Base-by-base conservation (phyloP, 2,329 filamentous ascomycete species). In the Diplodia scrobiculata region DNA sequence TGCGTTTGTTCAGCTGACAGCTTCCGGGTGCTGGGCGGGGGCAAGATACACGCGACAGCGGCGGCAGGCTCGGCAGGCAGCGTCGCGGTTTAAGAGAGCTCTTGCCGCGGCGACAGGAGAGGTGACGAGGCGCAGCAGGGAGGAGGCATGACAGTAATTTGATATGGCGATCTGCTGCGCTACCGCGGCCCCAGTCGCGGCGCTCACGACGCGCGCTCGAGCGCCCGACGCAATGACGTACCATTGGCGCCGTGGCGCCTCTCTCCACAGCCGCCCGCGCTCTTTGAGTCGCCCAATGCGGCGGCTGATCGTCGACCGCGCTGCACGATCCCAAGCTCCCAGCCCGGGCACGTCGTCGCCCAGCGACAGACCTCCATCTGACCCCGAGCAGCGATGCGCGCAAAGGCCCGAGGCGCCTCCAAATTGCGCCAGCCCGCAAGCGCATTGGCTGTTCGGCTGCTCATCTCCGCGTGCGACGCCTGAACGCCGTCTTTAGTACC, bases 121-220 rank as follows among this genome's bases (percentile, higher is more conserved):
- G 58, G 21, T 14, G 27, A 29, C 54, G 58, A 50, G 58, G 58
- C 58, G 58, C 58, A 62, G 58, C 58, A 62, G 58, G 58, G 58
- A 62, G 58, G 38, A 45, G 45, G 58, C 58, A 62, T 62, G 58
- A 51, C 41, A 62, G 58, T 62, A 62, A 62, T 50, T 62, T 62
- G 58, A 62, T 62, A 62, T 62, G 58, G 58, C 58, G 58, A 62
- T 62, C 58, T 62, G 58, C 58, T 48, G 58, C 58, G 45, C 58
- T 62, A 62, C 58, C 58, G 41, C 29, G 41, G 58, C 41, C 58
- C 34, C 54, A 55, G 34, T 41, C 25, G 27, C 54, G 38, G 38
- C 38, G 54, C 54, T 29, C 36, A n/a, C 38, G 55, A 19, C 55
- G 55, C 41, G 55, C 55, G 19, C 38, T 38, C 54, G 54, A 32